Percentiles rank a stretch among this genome's conserved stretches.
phyloP scores from a whole-genome alignment of 176 grass and related monocot species.

The Bonia amplexicaulis region DNA sequence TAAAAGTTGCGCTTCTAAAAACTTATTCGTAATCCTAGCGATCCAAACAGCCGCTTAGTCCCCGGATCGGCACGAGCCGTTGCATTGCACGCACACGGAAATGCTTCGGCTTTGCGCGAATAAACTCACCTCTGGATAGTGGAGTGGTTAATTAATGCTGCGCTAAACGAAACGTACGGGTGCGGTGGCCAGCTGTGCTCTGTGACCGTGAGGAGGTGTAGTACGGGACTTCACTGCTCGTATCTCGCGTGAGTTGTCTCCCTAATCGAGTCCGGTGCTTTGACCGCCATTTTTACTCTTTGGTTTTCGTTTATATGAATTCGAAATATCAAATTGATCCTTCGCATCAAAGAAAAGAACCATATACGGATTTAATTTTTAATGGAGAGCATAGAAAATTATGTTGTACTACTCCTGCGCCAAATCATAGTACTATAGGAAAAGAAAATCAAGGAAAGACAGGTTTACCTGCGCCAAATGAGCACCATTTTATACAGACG shows the following conservation, averaged over 20 bases:
- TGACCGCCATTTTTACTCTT: not conserved
- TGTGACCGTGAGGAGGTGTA: not conserved
- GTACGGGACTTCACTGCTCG: not conserved
- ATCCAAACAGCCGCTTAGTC: too few species aligned
- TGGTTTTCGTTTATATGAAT: not conserved
- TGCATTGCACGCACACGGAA: not conserved
- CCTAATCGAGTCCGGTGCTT: not conserved
- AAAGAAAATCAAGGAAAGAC: too few species aligned
- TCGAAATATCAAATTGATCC: not conserved
- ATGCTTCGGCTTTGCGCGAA: not conserved
- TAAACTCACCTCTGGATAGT: not conserved
- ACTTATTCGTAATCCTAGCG: too few species aligned
- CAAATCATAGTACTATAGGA: too few species aligned
- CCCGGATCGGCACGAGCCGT: not conserved
- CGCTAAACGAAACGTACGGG: not conserved
- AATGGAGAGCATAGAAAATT: too few species aligned
- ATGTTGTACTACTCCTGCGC: too few species aligned
- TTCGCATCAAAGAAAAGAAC: not conserved
- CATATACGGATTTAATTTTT: too few species aligned
- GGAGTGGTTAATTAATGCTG: too few species aligned
- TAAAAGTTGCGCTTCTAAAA: too few species aligned
- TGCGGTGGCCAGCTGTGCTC: not conserved
- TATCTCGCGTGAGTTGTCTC: not conserved
- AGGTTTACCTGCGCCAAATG: too few species aligned
- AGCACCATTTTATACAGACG: too few species aligned